Evolutionary conservation across 805 yeast genomes (phyloP), one percentile per base, ranked within the genome.

Genomic region (Torulaspora franciscae): DNA sequence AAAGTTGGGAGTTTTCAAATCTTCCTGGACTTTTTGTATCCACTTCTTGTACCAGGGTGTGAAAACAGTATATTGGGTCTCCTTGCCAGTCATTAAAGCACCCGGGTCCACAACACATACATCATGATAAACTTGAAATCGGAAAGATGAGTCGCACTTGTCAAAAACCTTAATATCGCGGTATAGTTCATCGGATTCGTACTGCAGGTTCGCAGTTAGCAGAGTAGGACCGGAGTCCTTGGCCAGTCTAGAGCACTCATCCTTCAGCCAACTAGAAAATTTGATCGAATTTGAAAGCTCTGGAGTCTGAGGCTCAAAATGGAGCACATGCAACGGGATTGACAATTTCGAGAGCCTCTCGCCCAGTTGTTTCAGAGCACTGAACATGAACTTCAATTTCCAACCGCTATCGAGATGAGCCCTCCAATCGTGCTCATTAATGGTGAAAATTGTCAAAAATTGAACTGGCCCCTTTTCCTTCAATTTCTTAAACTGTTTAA

Each of bases 31-130:
- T 15, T 39, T 40, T n/a, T 7, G 24, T 5, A 39, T 43, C 78
- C 78, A 74, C 25, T 69, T 65, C 44, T 62, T 70, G 49, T 64
- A 72, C 76, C 77, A 74, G 0, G 78, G 78, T 3, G 76, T 65
- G 48, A 74, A 74, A 8, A 72, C 73, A 2, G 75, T 67, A 42
- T 70, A 74, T 38, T 66, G 73, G 1, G 72, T 65, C 1, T 74
- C 75, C 49, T 68, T 70, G 28, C 69, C 68, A 0, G 77, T 67
- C 6, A 56, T 60, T 28, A 74, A 53, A 11, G 49, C 54, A 1
- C 72, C 69, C 0, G 78, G 78, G 8, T 55, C 52, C 11, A 74
- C 71, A 8, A 72, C 64, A 45, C 77, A 73, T 13, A 66, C 59
- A 52, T 74, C 75, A 54, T 74, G 78, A 42, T 37, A 58, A 4